Base-by-base conservation (phyloP, 352 stramenopile genomes). In the Globisporangium ultimum region DNA sequence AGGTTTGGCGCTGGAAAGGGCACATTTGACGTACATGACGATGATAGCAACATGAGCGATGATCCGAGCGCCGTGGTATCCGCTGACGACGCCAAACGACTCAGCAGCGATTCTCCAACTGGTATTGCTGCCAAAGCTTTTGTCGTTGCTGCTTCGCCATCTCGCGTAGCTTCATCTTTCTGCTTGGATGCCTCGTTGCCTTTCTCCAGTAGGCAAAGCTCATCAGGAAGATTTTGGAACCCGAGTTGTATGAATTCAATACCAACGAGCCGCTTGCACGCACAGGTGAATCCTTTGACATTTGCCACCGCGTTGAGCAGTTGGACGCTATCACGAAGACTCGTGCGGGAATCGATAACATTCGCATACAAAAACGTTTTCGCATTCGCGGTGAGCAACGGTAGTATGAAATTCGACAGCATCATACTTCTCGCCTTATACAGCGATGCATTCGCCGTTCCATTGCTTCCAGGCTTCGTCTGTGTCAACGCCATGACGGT, bases 321-420 rank as follows among this genome's bases (percentile, higher is more conserved):
- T 36, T 79, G 66, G 28, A 88, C 78, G 42, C 73, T 79, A 52
- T 91, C 79, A 17, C 74, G 66, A 11, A 89, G 64, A 67, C 70
- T 89, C 11, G 78, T 62, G 32, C 81, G 75, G 13, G 75, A 89
- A 60, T 91, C 79, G 53, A 88, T 87, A 9, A 89, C 74, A 43
- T 88, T 87, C 22, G 66, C 72, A 48, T 88, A 87, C 14, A 89
- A 24, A 42, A 88, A 91, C 5, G 73, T 84, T 61, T 77, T 77
- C 0, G 77, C 67, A 49, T 88, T 91, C 13, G 74, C 65, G 1
- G 73, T 84, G 40, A 91, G 52, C 17, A 91, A 64, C 21, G 78
- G 81, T 14, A 76, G 58, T 45, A 89, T 61, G n/a, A 91, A 91
- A 41, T 80, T 87, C 6, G 75, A 81, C 13, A 91, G 61, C 22